phyloP scores from a whole-genome alignment of 306 rosid genomes.

The Mimosa pudica region DNA sequence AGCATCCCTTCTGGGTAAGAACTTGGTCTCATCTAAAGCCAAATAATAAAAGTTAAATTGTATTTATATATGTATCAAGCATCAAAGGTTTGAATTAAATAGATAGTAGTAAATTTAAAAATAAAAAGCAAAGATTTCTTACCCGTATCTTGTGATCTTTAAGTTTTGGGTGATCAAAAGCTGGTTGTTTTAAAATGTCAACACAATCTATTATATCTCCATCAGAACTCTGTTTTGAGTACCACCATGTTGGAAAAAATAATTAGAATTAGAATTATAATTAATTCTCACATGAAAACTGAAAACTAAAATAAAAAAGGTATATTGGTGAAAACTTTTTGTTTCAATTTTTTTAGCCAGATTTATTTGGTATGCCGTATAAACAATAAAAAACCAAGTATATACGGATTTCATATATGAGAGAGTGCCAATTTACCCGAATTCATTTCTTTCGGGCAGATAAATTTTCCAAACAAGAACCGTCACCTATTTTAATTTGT shows the following conservation, averaged over 20 bases:
- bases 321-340: not conserved
- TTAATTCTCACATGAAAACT: too few relatives aligned
- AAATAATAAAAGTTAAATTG: not conserved
- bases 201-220: slow-evolving; percentile 5
- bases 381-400: not conserved
- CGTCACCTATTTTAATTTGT: not conserved
- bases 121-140: not conserved
- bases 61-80: not conserved
- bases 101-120: too few relatives aligned
- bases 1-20: not conserved
- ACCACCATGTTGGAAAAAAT: not conserved
- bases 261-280: not conserved
- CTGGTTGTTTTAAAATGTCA: not conserved
- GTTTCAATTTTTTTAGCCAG: too few relatives aligned
- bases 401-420: too few relatives aligned
- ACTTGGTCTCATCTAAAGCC: not conserved
- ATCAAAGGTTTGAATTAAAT: not conserved
- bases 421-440: too few relatives aligned
- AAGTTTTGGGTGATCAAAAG: slow-evolving; percentile 3
- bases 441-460: not conserved
- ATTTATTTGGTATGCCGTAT: too few relatives aligned
- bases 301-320: too few relatives aligned
- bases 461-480: too few relatives aligned
- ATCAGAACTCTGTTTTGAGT: not conserved
- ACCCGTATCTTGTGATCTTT: not conserved